Evolutionary conservation across 1,139 yeast genomes (phyloP), one percentile per base, ranked within the genome.

Genomic region (Diutina mesorugosa): DNA sequence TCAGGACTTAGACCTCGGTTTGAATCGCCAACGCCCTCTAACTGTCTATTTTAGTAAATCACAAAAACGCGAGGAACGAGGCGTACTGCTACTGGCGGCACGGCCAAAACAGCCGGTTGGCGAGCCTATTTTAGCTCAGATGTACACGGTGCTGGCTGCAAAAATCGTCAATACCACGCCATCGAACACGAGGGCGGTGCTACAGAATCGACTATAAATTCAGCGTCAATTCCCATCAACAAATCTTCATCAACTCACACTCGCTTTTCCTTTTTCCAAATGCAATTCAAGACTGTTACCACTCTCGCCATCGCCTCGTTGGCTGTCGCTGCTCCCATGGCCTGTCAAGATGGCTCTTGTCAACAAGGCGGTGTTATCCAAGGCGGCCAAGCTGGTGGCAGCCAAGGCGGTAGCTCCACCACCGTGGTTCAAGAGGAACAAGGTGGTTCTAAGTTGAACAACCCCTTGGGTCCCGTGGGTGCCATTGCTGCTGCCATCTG

Each of bases 221-320:
- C n/a, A 2, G 6, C n/a, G 2, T 5, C 6, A 35, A 10, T 10
- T 35, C 41, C 32, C 38, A 10, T 2, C 18, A 3, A 1, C 12
- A 4, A 14, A 12, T 4, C 14, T 14, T 47, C 41, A 47, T 47
- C 51, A 47, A 10, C 35, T 5, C 38, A 28, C 51, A 47, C 51
- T 47, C 51, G 51, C 30, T 47, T 47, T 10, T 35, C 12, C 38
- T 47, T 47, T 10, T 35, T 2, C 38, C 6, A 12, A 28, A 47
- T 47, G 51, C 51, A 47, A 47, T 47, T 47, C 51, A 47, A 47
- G 51, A 47, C 51, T 29, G n/a, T 47, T 16, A 30, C 51, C n/a
- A 47, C 51, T 21, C 32, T 47, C 21, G 51, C 51, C 30, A 29
- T 47, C 21, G 51, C 51, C n/a, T 47, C 51, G 29, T 47, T 47